Evolutionary conservation across 768 basidiomycete genomes (phyloP).

Genomic region (Phaeotremella skinneri): DNA sequence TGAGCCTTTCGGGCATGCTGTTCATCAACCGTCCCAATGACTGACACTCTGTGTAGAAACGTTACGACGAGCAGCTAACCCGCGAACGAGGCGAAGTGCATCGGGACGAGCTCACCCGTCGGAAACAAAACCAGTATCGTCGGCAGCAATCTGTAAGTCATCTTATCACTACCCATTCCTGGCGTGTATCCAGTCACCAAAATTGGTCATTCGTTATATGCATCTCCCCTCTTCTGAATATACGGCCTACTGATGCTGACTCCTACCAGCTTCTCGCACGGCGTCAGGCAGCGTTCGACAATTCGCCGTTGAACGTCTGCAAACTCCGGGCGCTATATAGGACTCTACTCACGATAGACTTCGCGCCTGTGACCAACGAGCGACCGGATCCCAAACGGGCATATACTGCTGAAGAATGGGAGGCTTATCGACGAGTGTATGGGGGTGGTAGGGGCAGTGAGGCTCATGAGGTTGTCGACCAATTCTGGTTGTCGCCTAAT

Average conservation of each 20-base stretch:
- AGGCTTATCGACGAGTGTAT: slow-evolving; percentile 34
- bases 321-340: slow-evolving; percentile 41
- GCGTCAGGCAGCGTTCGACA: slow-evolving; percentile 39
- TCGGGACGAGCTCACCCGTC: slow-evolving; percentile 35
- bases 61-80: slow-evolving; percentile 39
- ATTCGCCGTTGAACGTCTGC: slow-evolving; percentile 39
- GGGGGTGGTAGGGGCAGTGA: slow-evolving; percentile 17
- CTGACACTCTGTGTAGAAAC: slow-evolving; percentile 24
- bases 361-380: slow-evolving; percentile 38
- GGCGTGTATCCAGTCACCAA: not conserved
- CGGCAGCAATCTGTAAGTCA: slow-evolving; percentile 45
- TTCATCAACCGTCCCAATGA: not conserved
- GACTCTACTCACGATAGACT: slow-evolving; percentile 45
- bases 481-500: slow-evolving; percentile 35
- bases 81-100: slow-evolving; percentile 39
- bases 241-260: not conserved
- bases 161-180: not conserved
- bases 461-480: slow-evolving; percentile 43
- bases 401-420: slow-evolving; percentile 45
- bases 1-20: slow-evolving; percentile 16
- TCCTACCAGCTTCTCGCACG: slow-evolving; percentile 38
- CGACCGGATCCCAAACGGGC: slow-evolving; percentile 33
- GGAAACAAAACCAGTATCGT: slow-evolving; percentile 44
- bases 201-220: not conserved
- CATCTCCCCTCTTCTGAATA: not conserved